Base-by-base conservation (phyloP, 495 filamentous ascomycete genomes). In the Xylaria curta region DNA sequence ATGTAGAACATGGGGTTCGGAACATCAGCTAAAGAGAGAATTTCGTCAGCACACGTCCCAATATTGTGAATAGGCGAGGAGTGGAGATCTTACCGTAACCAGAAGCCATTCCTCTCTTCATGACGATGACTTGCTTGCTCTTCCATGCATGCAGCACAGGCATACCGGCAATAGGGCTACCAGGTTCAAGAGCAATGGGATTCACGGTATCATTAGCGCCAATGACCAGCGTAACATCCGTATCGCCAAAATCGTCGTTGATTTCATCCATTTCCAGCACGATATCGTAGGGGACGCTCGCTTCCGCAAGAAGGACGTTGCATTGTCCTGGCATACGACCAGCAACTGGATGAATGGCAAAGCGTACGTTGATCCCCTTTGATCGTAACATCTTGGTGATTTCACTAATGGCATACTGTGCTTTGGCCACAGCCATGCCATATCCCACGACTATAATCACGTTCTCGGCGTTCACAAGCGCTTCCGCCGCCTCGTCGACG, bases 191-290 rank as follows among this genome's bases (percentile, higher is more conserved):
- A 5, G 93, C 92, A 76, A 93, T 94, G 0, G 93, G 93, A 72
- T 95, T 95, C 12, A 95, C 93, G 0, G 92, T 94, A 73, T 95
- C 93, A 74, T 95, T 95, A 13, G 93, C 92, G 5, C 93, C 93
- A 74, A 95, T 95, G 12, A 95, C 92, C 3, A 95, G 86, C 8
- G 92, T 93, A n/a, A 95, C 86, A 73, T 94, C 93, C 0, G 92
- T 94, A 47, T 94, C 91, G 46, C 83, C 75, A 80, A 95, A 95
- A 78, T 94, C 92, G 62, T 95, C 93, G 80, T 95, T 95, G 81
- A 95, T 94, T 80, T 95, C 93, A 78, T 94, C 93, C 93, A 94
- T 94, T 82, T 95, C 93, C 21, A 94, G 84, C 44, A 94, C 92
- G 61, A 94, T 94, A 75, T 95, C 92, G 76, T 95, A 95, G 6